These are phyloP conservation scores for Poronia punctata DNA, from an alignment of 495 filamentous ascomycete species.

Conservation along the genomic window DNA sequence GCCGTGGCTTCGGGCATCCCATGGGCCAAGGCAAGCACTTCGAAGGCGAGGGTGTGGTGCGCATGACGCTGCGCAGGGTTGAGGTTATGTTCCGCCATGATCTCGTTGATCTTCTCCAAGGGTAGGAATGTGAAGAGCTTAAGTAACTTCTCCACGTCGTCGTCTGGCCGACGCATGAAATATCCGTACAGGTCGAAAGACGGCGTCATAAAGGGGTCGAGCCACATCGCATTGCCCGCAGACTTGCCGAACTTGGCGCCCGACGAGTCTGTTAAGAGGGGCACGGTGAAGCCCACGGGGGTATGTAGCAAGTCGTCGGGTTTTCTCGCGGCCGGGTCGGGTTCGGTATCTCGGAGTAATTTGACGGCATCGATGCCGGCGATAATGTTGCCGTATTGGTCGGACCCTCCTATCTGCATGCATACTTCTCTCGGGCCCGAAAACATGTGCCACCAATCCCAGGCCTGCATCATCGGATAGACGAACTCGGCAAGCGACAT, in stretches of 20 bases:
- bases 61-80: constrained; percentile 66
- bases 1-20: constrained; percentile 51
- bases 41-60: constrained; percentile 72
- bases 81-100: constrained; percentile 59
- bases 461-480: constrained; percentile 91
- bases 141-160: constrained; percentile 68
- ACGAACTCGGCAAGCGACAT: constrained; percentile 92
- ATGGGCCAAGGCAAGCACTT: constrained; percentile 75
- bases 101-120: constrained; percentile 48
- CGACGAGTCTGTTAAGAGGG: constrained; percentile 74
- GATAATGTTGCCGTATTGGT: constrained; percentile 95
- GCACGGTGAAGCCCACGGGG: constrained; percentile 82
- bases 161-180: constrained; percentile 78
- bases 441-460: constrained; percentile 91
- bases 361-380: constrained; percentile 83
- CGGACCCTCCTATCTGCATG: constrained; percentile 87
- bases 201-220: constrained; percentile 72
- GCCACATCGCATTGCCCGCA: constrained; percentile 90
- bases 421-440: constrained; percentile 48
- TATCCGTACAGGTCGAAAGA: constrained; percentile 82
- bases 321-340: constrained; percentile 23
- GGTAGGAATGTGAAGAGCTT: constrained; percentile 91
- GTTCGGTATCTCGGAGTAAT: constrained; percentile 52
- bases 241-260: constrained; percentile 95
- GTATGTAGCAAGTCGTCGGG: constrained; percentile 20